Evolutionary conservation across 371 early-diverging fungal species (phyloP).

Genomic region (Funneliformis caledonium): DNA sequence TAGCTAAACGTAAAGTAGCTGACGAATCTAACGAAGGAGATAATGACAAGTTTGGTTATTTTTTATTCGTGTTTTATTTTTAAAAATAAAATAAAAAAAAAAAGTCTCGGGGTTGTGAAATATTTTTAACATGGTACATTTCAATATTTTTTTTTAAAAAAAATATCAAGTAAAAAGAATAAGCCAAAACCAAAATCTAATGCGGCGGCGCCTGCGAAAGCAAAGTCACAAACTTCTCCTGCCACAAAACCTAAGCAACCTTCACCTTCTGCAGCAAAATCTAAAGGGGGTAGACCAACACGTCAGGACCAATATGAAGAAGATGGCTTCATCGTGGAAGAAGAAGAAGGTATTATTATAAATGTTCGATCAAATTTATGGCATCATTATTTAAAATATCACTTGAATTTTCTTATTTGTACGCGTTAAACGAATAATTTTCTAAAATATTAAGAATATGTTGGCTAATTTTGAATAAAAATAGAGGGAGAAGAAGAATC

Average conservation of each 20-base stretch:
- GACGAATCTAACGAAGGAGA: background rate
- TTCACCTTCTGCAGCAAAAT: background rate
- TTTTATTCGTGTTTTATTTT: background rate
- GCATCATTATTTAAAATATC: no score
- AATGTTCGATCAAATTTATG: no score
- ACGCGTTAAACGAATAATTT: background rate
- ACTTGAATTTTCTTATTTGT: no score
- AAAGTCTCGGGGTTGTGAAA: background rate
- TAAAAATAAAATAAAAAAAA: background rate
- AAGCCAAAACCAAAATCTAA: background rate
- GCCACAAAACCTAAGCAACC: background rate
- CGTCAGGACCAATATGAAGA: slow-evolving; percentile 20
- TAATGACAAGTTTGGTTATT: background rate
- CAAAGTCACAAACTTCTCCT: background rate
- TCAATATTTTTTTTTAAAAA: background rate
- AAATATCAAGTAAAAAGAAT: background rate
- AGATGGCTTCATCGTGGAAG: slow-evolving; percentile 19
- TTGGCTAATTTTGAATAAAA: no score
- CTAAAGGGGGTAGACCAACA: background rate
- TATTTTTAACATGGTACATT: background rate
- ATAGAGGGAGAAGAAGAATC: background rate
- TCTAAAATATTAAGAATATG: background rate
- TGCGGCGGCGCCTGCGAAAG: no score
- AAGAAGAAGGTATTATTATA: background rate
- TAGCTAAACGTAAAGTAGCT: background rate